phyloP scores from a whole-genome alignment of 768 basidiomycete genomes.

The Phylloporus scabripes region DNA sequence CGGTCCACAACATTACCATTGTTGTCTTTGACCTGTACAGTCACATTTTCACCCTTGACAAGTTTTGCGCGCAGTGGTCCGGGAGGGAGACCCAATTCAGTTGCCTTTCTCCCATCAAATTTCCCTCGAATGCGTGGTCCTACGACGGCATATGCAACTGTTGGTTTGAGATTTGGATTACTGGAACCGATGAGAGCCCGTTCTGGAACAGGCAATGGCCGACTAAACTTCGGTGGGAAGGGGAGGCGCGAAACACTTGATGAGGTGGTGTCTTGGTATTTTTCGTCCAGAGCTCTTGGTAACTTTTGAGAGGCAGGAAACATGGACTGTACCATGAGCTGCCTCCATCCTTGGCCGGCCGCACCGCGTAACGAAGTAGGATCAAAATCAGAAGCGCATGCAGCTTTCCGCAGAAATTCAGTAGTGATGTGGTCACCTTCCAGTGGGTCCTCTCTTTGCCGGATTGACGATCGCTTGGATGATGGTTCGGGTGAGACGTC shows the following conservation, averaged over 20 bases:
- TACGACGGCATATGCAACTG: constrained; percentile 46
- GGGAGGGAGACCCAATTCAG: constrained; percentile 53
- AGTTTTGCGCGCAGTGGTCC: constrained; percentile 57
- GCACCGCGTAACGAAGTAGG: constrained; percentile 35
- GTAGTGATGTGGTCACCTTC: neutral
- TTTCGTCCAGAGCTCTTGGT: constrained; percentile 1
- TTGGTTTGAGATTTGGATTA: constrained; percentile 26
- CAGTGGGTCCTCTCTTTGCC: neutral
- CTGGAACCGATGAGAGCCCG: constrained; percentile 11
- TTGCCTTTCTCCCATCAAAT: constrained; percentile 65
- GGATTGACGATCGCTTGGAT: constrained; percentile 31
- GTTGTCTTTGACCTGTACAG: constrained; percentile 45
- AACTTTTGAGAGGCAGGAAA: constrained; percentile 42
- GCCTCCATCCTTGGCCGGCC: constrained; percentile 52
- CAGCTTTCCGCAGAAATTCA: constrained; percentile 19
- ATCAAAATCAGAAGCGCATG: constrained; percentile 23
- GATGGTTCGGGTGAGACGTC: constrained; percentile 33
- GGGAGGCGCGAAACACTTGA: constrained; percentile 9
- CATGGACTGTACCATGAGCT: constrained; percentile 50
- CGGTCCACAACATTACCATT: constrained; percentile 40
- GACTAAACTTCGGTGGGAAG: constrained; percentile 15
- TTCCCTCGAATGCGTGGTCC: constrained; percentile 57
- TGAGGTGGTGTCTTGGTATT: neutral
- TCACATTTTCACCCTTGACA: constrained; percentile 60
- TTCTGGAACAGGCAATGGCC: constrained; percentile 23